Evolutionary conservation across 164 flowering plant genomes (phyloP), one percentile per base, ranked within the genome.

Genomic region (Akebia trifoliata): DNA sequence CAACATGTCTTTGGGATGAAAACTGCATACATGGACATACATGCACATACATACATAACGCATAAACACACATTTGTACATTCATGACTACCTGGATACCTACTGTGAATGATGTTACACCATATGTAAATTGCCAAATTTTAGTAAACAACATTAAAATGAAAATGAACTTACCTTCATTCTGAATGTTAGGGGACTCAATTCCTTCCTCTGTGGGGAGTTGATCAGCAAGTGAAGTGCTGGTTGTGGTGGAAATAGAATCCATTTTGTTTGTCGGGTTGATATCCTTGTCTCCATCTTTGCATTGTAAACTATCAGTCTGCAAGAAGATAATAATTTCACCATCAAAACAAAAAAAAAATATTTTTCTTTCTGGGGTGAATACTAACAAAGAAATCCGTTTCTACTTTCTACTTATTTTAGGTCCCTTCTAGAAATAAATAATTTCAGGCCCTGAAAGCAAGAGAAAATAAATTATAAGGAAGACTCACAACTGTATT

Each of bases 401-500:
- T 25, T 37, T 15, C 44, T 25, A 4, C 32, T 37, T 6, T 54
- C 24, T 9, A 11, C 15, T 9, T 24, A 4, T 12, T 21, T n/a
- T n/a, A n/a, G n/a, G n/a, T n/a, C n/a, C n/a, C n/a, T n/a, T n/a
- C n/a, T n/a, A n/a, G n/a, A n/a, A n/a, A n/a, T n/a, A n/a, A n/a
- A n/a, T n/a, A n/a, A n/a, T n/a, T 8, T 48, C 26, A 4, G n/a
- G 11, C 14, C 3, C 20, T n/a, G 35, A n/a, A 4, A 21, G 9
- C 20, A 12, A 1, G 0, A 44, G 21, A 25, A 10, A 22, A 28
- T 31, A 29, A 35, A 18, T 42, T n/a, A 17, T 25, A 47, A 32
- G 37, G 20, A 62, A 53, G 58, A 73, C 81, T 74, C 63, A 79
- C 83, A 39, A 29, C 56, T 52, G 57, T 14, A 31, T 62, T 59